These are phyloP conservation scores for Schwanniomyces vanrijiae DNA, from an alignment of 805 yeast species.

Conservation along the genomic window DNA sequence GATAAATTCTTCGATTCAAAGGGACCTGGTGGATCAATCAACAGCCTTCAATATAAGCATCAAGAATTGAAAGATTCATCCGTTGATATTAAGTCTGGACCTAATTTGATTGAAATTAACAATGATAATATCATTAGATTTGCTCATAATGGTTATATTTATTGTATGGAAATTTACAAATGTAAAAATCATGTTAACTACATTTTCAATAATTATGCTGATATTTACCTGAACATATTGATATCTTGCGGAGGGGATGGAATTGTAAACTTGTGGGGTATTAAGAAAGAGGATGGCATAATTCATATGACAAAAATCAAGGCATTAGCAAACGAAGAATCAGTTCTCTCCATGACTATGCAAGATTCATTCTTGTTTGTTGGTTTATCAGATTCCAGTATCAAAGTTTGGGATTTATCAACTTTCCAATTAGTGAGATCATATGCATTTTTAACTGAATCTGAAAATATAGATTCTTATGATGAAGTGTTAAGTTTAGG, in stretches of 20 bases:
- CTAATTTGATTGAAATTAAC: slow-evolving; percentile 63
- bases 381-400: slow-evolving; percentile 71
- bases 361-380: slow-evolving; percentile 74
- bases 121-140: slow-evolving; percentile 64
- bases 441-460: slow-evolving; percentile 24
- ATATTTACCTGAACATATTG: slow-evolving; percentile 17
- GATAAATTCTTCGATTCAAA: slow-evolving; percentile 87
- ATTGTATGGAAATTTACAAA: slow-evolving; percentile 52
- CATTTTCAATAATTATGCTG: slow-evolving; percentile 16
- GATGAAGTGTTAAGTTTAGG: slow-evolving; percentile 57
- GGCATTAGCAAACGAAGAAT: slow-evolving; percentile 60
- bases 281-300: slow-evolving; percentile 8
- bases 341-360: slow-evolving; percentile 68
- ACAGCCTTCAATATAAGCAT: slow-evolving; percentile 27
- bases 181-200: slow-evolving; percentile 12
- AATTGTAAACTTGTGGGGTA: slow-evolving; percentile 73
- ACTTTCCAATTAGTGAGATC: slow-evolving; percentile 68
- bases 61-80: slow-evolving; percentile 16
- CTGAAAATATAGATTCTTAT: slow-evolving; percentile 6
- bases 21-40: slow-evolving; percentile 71
- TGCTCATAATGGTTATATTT: slow-evolving; percentile 92
- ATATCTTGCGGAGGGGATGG: slow-evolving; percentile 89
- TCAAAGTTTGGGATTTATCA: slow-evolving; percentile 85
- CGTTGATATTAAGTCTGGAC: slow-evolving; percentile 6
- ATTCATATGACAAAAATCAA: slow-evolving; percentile 20